Conservation (phyloP, 2,329 filamentous ascomycete genomes). For the Fusarium globosum region DNA sequence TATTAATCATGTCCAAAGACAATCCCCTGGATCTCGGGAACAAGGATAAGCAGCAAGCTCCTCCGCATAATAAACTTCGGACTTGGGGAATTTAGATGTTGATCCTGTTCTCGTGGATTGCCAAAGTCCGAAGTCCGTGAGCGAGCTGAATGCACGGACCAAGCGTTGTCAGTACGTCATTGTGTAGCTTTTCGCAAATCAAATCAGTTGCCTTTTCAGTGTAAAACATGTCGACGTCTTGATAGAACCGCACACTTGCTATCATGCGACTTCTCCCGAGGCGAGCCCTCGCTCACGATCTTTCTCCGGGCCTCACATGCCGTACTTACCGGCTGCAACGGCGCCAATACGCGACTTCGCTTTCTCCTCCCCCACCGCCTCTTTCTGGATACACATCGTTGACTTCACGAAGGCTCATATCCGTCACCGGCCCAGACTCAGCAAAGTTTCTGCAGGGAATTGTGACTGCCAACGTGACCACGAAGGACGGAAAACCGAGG, state of each 20-base stretch:
- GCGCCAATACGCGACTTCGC: conserved; percentile 47
- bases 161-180: conserved; percentile 37
- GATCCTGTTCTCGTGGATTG: conserved; percentile 19
- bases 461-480: conserved; percentile 71
- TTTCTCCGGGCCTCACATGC: conserved; percentile 41
- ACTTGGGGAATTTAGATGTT: background rate
- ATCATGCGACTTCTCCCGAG: conserved; percentile 43
- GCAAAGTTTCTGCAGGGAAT: conserved; percentile 89
- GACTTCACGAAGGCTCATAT: conserved; percentile 81
- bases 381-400: conserved; percentile 65
- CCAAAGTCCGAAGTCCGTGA: conserved; percentile 32
- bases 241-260: conserved; percentile 25
- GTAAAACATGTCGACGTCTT: conserved; percentile 11
- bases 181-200: conserved; percentile 38
- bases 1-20: background rate
- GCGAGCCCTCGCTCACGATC: conserved; percentile 30
- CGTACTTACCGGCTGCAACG: conserved; percentile 49
- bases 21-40: conserved; percentile 3
- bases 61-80: conserved; percentile 13
- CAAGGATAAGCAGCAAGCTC: background rate
- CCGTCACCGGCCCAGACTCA: conserved; percentile 81
- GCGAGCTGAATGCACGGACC: conserved; percentile 29
- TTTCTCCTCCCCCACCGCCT: conserved; percentile 55
- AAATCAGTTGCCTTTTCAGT: conserved; percentile 1
- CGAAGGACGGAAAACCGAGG: conserved; percentile 50